Percentiles rank a stretch among this genome's conserved stretches.
Conservation (phyloP, 106 monocot species). For the Dendrobium huoshanense region DNA sequence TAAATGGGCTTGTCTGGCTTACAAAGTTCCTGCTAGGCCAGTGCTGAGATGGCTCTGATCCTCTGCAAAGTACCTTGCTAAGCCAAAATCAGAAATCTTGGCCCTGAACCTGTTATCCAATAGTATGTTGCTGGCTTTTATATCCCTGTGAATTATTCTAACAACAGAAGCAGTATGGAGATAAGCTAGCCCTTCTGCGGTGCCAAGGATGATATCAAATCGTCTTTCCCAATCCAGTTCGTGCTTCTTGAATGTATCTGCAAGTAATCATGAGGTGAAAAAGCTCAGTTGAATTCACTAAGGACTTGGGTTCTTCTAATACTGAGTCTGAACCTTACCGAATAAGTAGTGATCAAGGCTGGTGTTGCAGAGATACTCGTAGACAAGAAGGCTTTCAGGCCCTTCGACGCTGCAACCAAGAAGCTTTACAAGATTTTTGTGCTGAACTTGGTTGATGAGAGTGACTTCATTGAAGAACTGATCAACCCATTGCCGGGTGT, state of each 20-base stretch:
- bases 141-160: constrained; percentile 68
- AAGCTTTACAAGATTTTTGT: constrained; percentile 60
- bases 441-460: constrained; percentile 56
- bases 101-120: constrained; percentile 49
- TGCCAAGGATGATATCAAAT: constrained; percentile 52
- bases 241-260: constrained; percentile 39
- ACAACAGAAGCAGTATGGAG: constrained; percentile 42
- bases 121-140: constrained; percentile 68
- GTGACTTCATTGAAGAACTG: constrained; percentile 66
- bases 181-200: constrained; percentile 58
- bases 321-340: constrained; percentile 9
- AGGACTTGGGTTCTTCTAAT: constrained; percentile 4
- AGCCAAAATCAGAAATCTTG: constrained; percentile 64
- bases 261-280: background rate
- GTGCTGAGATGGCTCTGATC: constrained; percentile 71
- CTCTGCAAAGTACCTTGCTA: constrained; percentile 52
- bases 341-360: constrained; percentile 63
- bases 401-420: constrained; percentile 62
- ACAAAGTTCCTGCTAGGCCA: constrained; percentile 68
- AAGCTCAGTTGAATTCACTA: background rate
- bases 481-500: constrained; percentile 43
- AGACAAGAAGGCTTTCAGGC: constrained; percentile 67
- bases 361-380: constrained; percentile 55
- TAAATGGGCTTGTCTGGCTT: constrained; percentile 10
- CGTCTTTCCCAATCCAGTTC: constrained; percentile 49